These are phyloP conservation scores for Fusarium newnesense DNA, from an alignment of 2,329 filamentous ascomycete species.

Conservation along the genomic window DNA sequence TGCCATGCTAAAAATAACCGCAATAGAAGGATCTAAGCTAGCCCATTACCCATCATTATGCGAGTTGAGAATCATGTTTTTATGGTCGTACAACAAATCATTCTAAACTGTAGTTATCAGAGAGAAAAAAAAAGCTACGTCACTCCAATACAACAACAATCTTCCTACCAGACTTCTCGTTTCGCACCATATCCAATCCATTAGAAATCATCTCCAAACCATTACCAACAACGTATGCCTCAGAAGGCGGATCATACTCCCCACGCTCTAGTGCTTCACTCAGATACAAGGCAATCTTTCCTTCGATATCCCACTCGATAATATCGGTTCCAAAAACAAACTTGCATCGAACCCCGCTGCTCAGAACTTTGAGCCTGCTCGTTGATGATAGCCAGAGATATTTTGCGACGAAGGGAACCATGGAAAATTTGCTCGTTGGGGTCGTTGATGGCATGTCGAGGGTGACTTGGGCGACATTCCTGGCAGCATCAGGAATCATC, in stretches of 20 bases:
- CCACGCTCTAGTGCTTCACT: background rate
- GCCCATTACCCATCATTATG: too few species aligned
- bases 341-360: background rate
- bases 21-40: too few species aligned
- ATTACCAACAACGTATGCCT: rapidly evolving
- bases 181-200: background rate
- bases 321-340: conserved; percentile 11
- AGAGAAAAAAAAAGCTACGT: rapidly evolving
- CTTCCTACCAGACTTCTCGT: background rate
- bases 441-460: background rate
- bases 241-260: background rate
- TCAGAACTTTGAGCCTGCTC: background rate
- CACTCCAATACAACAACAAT: background rate
- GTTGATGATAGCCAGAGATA: conserved; percentile 1
- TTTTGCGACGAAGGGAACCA: conserved; percentile 7
- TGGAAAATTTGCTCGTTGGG: background rate
- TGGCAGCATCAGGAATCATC: background rate
- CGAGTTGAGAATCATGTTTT: too few species aligned
- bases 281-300: background rate
- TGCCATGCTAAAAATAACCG: too few species aligned
- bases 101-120: background rate
- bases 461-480: background rate
- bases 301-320: background rate
- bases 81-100: too few species aligned
- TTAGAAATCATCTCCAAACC: background rate